phyloP scores from a whole-genome alignment of 2,329 filamentous ascomycete genomes.

The Apiospora koreana region DNA sequence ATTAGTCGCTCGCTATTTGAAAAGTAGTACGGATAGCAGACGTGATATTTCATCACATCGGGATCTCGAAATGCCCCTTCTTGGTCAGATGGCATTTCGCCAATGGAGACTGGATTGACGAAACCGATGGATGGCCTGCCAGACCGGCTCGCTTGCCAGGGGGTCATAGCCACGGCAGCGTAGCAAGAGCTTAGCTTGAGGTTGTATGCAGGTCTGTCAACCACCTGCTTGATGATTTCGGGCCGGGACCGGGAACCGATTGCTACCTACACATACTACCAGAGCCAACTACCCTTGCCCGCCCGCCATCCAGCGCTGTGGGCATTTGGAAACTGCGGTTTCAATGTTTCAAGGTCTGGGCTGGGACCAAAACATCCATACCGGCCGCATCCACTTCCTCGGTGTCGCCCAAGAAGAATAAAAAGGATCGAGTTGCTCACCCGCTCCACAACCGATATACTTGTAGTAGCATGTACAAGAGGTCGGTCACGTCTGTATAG shows the following conservation, averaged over 20 bases:
- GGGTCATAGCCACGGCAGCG: slow-evolving; percentile 1
- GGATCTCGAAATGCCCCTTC: slow-evolving; percentile 4
- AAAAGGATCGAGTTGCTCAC: neutral
- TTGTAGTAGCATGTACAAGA: neutral
- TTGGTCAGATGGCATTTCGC: neutral
- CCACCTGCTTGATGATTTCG: neutral
- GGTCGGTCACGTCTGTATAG: neutral
- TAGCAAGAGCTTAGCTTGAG: neutral
- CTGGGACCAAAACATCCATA: neutral
- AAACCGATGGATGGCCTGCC: neutral
- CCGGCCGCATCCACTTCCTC: neutral
- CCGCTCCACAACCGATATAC: neutral
- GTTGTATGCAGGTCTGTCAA: neutral
- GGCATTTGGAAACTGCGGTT: slow-evolving; percentile 1
- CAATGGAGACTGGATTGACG: neutral
- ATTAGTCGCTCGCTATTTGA: neutral
- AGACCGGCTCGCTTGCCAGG: neutral
- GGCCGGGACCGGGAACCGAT: slow-evolving; percentile 6
- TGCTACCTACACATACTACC: neutral
- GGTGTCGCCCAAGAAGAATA: neutral
- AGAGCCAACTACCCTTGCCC: neutral
- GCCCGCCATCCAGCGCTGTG: neutral
- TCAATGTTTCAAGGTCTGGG: slow-evolving; percentile 6
- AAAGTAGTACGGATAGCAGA: neutral
- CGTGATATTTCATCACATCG: neutral